Conservation (phyloP, 108 stramenopile species). For the Thalassiosira profunda region DNA sequence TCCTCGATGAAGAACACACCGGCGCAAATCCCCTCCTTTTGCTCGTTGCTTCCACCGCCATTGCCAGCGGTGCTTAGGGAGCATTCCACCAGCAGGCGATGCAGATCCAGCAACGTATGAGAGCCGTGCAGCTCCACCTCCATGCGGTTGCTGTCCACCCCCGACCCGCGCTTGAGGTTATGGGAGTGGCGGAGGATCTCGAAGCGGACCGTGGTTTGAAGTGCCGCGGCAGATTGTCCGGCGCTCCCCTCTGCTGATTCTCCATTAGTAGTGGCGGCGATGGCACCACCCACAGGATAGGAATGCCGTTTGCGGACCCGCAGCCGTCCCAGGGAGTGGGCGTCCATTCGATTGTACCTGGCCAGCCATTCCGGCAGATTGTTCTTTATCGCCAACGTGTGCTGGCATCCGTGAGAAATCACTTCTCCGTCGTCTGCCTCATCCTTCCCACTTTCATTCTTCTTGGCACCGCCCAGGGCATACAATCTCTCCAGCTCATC, state of each 20-base stretch:
- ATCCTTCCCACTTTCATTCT: background rate
- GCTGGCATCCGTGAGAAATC: slow-evolving; percentile 25
- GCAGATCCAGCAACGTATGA: slow-evolving; percentile 78
- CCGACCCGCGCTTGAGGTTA: slow-evolving; percentile 47
- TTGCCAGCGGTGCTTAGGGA: slow-evolving; percentile 7
- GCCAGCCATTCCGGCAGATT: slow-evolving; percentile 34
- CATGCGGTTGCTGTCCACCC: slow-evolving; percentile 59
- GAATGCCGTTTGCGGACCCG: slow-evolving; percentile 75
- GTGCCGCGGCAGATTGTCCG: background rate
- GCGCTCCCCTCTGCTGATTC: background rate
- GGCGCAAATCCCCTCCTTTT: background rate
- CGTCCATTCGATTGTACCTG: slow-evolving; percentile 51
- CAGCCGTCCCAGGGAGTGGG: slow-evolving; percentile 57
- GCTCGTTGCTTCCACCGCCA: background rate
- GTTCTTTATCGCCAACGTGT: slow-evolving; percentile 47
- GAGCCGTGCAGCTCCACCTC: slow-evolving; percentile 74
- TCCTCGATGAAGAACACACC: slow-evolving; percentile 86
- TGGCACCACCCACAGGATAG: slow-evolving; percentile 23
- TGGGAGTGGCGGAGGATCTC: slow-evolving; percentile 64
- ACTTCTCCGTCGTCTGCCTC: background rate
- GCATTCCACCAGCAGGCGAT: slow-evolving; percentile 63
- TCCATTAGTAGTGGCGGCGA: too few relatives aligned
- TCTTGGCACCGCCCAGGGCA: slow-evolving; percentile 1
- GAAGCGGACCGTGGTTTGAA: slow-evolving; percentile 55
- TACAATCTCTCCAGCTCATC: slow-evolving; percentile 51